Base-by-base conservation (phyloP, 768 basidiomycete genomes). In the Megacollybia marginata region DNA sequence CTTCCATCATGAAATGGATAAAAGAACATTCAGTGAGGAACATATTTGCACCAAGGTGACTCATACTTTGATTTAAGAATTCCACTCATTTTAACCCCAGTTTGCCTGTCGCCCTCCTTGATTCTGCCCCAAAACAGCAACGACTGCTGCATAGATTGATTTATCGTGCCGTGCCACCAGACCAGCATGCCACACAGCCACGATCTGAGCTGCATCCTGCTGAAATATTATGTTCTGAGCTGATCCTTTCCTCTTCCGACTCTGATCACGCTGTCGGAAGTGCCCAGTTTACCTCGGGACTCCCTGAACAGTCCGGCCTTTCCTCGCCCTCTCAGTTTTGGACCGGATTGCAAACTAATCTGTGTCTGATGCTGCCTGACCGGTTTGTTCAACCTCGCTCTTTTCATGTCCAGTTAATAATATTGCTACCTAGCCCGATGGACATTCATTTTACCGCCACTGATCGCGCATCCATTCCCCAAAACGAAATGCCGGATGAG, bases 301-400 rank as follows among this genome's bases (percentile, higher is more conserved):
- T 33, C 40, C 44, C 11, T 52, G 32, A 32, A 51, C 44, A 28
- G 46, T 48, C 42, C 36, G 18, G 6, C 23, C 6, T 28, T 56
- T 46, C 46, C 50, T 36, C 50, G 52, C 47, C 49, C 52, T 33
- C 54, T 52, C 40, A 55, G 19, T 78, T 71, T 49, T 65, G 59
- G 46, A 59, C 58, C 55, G 46, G 76, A 68, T 38, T 60, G 54
- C 70, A 74, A 54, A 62, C 56, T 34, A 62, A 55, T 8, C 28
- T 81, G 33, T 71, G 81, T 58, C 42, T 83, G 16, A 67, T 82
- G 70, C 63, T 83, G 55, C 82, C 82, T 36, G 74, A 82, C 57
- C 72, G 80, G 82, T 80, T 46, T 51, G 64, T 49, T 10, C 9
- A 35, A n/a, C 35, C 6, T 33, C 58, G 16, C n/a, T 42, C 47